These are phyloP conservation scores for Onygenales sp. DNA, from an alignment of 2,329 filamentous ascomycete species.

Conservation along the genomic window DNA sequence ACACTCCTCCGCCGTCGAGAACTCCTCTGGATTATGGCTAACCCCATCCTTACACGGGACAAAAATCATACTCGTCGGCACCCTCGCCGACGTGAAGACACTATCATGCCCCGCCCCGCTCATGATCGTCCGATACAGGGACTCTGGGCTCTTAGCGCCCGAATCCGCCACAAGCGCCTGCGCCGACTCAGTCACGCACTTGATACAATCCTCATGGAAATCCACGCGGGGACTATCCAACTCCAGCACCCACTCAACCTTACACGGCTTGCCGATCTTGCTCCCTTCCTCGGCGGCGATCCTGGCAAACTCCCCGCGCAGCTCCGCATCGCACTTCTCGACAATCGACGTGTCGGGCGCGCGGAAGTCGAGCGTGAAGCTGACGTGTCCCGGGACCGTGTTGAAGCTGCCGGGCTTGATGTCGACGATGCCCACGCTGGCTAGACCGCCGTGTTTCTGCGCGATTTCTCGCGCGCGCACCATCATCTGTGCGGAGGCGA, in stretches of 20 bases:
- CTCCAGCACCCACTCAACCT: constrained; percentile 51
- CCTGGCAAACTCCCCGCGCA: constrained; percentile 48
- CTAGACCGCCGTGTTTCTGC: constrained; percentile 49
- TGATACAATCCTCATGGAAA: constrained; percentile 60
- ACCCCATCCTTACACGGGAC: constrained; percentile 54
- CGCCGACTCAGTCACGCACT: constrained; percentile 53
- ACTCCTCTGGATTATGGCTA: constrained; percentile 56
- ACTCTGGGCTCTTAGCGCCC: constrained; percentile 26
- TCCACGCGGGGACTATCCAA: constrained; percentile 50
- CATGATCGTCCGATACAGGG: constrained; percentile 45
- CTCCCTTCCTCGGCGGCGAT: constrained; percentile 52
- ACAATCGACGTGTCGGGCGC: constrained; percentile 49
- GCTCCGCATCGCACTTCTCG: constrained; percentile 45
- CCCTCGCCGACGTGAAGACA: constrained; percentile 50
- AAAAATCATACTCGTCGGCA: constrained; percentile 59
- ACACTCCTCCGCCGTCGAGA: constrained; percentile 51
- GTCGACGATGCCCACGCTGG: constrained; percentile 60
- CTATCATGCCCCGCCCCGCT: constrained; percentile 59
- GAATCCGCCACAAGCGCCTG: constrained; percentile 46
- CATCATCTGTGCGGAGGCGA: constrained; percentile 60
- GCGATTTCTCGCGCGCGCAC: constrained; percentile 56
- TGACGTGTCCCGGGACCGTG: constrained; percentile 60
- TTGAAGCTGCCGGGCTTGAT: constrained; percentile 61
- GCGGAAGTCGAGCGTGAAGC: constrained; percentile 60
- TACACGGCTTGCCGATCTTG: constrained; percentile 42